A percentile compares a stretch with the other conserved stretches of the same genome.
phyloP scores from a whole-genome alignment of 164 flowering plant species.

The Pachysandra terminalis region DNA sequence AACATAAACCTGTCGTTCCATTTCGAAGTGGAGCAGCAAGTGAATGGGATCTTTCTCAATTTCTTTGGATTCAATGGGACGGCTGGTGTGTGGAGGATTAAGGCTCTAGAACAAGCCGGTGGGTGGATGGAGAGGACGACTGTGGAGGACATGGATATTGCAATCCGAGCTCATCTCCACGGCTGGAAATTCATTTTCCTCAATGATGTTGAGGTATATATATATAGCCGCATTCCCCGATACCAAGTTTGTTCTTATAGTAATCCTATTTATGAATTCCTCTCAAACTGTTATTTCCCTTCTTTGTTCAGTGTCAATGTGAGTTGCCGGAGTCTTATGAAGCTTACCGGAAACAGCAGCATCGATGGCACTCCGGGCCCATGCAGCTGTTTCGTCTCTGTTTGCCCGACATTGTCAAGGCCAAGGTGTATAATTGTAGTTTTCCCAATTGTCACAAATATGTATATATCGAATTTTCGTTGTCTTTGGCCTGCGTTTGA shows the following conservation, averaged over 20 bases:
- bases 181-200: conserved; percentile 93
- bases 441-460: neutral
- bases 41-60: conserved; percentile 80
- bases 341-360: conserved; percentile 95
- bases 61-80: conserved; percentile 99
- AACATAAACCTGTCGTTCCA: conserved; percentile 82
- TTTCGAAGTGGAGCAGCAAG: conserved; percentile 98
- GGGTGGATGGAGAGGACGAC: conserved; percentile 99
- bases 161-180: conserved; percentile 90
- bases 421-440: conserved; percentile 54
- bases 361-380: conserved; percentile 99
- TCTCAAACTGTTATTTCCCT: neutral
- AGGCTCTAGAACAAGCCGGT: conserved; percentile 89
- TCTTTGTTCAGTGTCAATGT: conserved; percentile 66
- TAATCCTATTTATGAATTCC: neutral
- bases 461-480: neutral
- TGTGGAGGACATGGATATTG: conserved; percentile 98
- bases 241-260: neutral
- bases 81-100: conserved; percentile 97
- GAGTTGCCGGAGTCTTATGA: conserved; percentile 97
- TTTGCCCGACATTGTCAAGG: conserved; percentile 57
- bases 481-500: neutral
- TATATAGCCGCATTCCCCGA: neutral
- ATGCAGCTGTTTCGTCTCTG: conserved; percentile 95
- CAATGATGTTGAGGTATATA: conserved; percentile 88